A percentile compares a stretch with the other conserved stretches of the same genome.
Conservation (phyloP, 495 filamentous ascomycete species). For the Penicillium daleae region DNA sequence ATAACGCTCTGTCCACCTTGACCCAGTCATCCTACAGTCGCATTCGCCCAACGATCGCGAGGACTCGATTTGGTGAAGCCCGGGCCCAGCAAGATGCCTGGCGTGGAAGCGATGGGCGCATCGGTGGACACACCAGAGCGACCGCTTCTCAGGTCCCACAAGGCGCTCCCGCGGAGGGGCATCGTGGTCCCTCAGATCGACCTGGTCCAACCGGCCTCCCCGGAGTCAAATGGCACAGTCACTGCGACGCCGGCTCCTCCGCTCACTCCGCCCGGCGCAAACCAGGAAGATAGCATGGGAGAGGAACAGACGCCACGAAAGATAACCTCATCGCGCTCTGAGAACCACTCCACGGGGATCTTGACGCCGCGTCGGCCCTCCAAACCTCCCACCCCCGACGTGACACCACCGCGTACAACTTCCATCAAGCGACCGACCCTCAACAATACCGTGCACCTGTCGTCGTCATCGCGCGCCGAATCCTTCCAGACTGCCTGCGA, state of each 20-base stretch:
- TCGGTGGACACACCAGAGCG: constrained; percentile 40
- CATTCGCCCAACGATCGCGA: background rate
- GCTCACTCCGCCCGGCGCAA: constrained; percentile 44
- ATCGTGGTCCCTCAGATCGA: constrained; percentile 31
- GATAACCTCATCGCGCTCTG: constrained; percentile 28
- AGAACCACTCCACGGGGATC: constrained; percentile 32
- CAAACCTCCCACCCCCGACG: constrained; percentile 74
- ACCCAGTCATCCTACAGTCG: background rate
- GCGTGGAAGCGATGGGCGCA: constrained; percentile 38
- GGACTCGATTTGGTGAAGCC: background rate
- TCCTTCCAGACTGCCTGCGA: constrained; percentile 77
- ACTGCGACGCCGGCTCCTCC: constrained; percentile 39
- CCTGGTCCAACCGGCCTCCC: constrained; percentile 31
- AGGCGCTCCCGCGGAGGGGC: constrained; percentile 46
- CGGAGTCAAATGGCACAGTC: constrained; percentile 30
- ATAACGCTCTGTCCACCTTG: background rate
- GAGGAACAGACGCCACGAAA: constrained; percentile 32
- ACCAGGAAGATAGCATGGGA: constrained; percentile 28
- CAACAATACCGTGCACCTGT: constrained; percentile 35
- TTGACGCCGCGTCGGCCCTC: constrained; percentile 63
- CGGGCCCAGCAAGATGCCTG: constrained; percentile 37
- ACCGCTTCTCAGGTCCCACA: constrained; percentile 50
- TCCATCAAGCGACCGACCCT: constrained; percentile 49
- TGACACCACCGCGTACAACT: constrained; percentile 64
- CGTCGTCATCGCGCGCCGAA: constrained; percentile 60